A percentile compares a stretch with the other conserved stretches of the same genome.
These are phyloP conservation scores for Curvularia hawaiiensis DNA, from an alignment of 2,329 filamentous ascomycete genomes.

Conservation along the genomic window DNA sequence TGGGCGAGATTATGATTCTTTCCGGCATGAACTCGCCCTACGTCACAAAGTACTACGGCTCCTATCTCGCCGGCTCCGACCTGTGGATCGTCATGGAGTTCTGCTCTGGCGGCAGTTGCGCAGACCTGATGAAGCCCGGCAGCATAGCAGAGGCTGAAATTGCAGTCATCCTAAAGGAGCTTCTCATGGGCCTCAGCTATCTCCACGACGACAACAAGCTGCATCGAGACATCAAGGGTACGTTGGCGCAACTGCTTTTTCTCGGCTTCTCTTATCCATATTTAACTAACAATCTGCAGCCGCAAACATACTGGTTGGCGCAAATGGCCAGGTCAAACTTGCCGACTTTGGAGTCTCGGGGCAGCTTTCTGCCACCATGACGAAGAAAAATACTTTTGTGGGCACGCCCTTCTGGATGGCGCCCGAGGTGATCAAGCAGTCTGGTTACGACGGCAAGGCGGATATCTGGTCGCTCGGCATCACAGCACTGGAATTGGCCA, in stretches of 20 bases:
- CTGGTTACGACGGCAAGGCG: slow-evolving; percentile 95
- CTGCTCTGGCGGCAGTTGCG: slow-evolving; percentile 94
- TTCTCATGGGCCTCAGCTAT: slow-evolving; percentile 89
- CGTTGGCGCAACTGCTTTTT: slow-evolving; percentile 18
- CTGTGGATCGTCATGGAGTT: slow-evolving; percentile 99
- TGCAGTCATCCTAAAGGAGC: slow-evolving; percentile 88
- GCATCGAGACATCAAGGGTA: slow-evolving; percentile 94
- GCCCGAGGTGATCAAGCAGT: slow-evolving; percentile 97
- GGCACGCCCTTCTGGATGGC: slow-evolving; percentile 99
- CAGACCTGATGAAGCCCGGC: slow-evolving; percentile 93
- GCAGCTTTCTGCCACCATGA: slow-evolving; percentile 96
- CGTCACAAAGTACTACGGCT: slow-evolving; percentile 97
- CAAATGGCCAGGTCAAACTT: slow-evolving; percentile 94
- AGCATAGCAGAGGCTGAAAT: slow-evolving; percentile 94
- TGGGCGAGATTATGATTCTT: slow-evolving; percentile 96
- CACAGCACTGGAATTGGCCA: slow-evolving; percentile 88
- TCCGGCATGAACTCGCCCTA: slow-evolving; percentile 95
- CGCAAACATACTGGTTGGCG: slow-evolving; percentile 87
- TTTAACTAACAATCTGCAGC: slow-evolving; percentile 59
- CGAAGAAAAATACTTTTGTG: slow-evolving; percentile 99
- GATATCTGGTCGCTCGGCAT: slow-evolving; percentile 98
- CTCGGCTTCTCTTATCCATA: background rate
- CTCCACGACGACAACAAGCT: slow-evolving; percentile 94
- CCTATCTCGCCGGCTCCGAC: slow-evolving; percentile 93
- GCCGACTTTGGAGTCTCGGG: slow-evolving; percentile 97